Evolutionary conservation across 1,284 basidiomycete genomes (phyloP).

Genomic region (Pisolithus thermaeus): DNA sequence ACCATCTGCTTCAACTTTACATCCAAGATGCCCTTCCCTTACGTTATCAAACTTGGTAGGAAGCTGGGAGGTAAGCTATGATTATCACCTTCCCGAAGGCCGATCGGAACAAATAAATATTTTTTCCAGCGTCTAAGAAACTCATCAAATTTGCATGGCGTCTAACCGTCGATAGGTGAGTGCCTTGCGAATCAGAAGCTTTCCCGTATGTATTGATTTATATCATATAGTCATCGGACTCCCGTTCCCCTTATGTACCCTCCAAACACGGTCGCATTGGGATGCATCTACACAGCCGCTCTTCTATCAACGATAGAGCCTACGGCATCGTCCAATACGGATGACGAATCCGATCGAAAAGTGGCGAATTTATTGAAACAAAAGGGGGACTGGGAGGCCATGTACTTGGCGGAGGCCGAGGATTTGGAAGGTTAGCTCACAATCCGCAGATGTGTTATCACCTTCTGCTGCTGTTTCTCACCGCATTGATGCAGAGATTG

Average conservation of each 20-base stretch:
- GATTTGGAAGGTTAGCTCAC: conserved; percentile 65
- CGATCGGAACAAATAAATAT: neutral
- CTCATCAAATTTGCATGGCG: conserved; percentile 80
- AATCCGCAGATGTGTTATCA: neutral
- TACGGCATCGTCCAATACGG: conserved; percentile 31
- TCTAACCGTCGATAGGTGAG: conserved; percentile 76
- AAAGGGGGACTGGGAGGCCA: conserved; percentile 64
- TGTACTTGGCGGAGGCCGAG: conserved; percentile 58
- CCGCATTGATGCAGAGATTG: conserved; percentile 56
- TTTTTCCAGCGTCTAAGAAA: conserved; percentile 57
- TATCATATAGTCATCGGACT: conserved; percentile 73
- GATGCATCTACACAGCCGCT: conserved; percentile 76
- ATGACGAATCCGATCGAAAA: conserved; percentile 35
- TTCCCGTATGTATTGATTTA: neutral
- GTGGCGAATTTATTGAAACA: conserved; percentile 53
- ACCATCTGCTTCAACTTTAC: conserved; percentile 97
- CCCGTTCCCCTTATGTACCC: conserved; percentile 81
- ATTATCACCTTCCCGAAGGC: neutral
- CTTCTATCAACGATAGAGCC: conserved; percentile 65
- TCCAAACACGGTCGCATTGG: conserved; percentile 83
- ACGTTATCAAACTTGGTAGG: conserved; percentile 82
- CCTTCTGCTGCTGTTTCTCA: conserved; percentile 1
- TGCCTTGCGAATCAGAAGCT: conserved; percentile 4
- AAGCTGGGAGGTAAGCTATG: conserved; percentile 53
- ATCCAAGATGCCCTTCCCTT: conserved; percentile 75